Base-by-base conservation (phyloP, 371 early-diverging fungal genomes). In the Mortierella sp. region DNA sequence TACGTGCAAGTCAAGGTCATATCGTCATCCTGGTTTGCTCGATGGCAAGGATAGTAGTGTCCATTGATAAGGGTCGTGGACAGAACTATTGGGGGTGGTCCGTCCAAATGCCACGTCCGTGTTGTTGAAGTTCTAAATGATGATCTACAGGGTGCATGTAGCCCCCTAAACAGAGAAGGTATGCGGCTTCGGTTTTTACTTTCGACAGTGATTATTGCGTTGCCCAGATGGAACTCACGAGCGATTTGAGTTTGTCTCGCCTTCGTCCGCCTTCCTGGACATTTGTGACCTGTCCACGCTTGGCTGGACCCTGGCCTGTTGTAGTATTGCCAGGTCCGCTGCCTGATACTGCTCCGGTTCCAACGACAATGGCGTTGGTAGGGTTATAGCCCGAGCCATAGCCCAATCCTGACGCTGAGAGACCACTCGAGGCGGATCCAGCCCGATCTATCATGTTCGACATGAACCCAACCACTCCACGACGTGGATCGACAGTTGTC, bases 171-270 rank as follows among this genome's bases (percentile, higher is more conserved):
- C 34, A 10, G 34, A 7, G 10, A 4, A 34, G 34, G 34, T 34
- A 34, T 10, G 10, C 10, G 7, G 10, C 10, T 34, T 34, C 34
- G 47, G 7, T 19, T 47, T 8, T 22, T 3, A 17, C 5, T 19
- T 13, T 19, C 47, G 10, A 8, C 24, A 21, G 24, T 8, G 7
- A 44, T 40, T 22, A 31, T 16, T 46, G 34, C 17, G 57, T 47
- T 49, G 65, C 60, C 74, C 74, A 73, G 52, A 73, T 73, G 8
- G 74, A 73, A 34, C 63, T 67, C 17, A 73, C 74, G 6, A 73
- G 51, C 24, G 74, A 73, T 49, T 67, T 73, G 43, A 73, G 74
- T 19, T 67, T 67, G 53, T 73, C 74, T 4, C 74, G 58, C 49
- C 34, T 61, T 7, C 74, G 74, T 10, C 74, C 67, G 13, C 67